Base-by-base conservation (phyloP, 768 basidiomycete species). In the Piloderma croceum region DNA sequence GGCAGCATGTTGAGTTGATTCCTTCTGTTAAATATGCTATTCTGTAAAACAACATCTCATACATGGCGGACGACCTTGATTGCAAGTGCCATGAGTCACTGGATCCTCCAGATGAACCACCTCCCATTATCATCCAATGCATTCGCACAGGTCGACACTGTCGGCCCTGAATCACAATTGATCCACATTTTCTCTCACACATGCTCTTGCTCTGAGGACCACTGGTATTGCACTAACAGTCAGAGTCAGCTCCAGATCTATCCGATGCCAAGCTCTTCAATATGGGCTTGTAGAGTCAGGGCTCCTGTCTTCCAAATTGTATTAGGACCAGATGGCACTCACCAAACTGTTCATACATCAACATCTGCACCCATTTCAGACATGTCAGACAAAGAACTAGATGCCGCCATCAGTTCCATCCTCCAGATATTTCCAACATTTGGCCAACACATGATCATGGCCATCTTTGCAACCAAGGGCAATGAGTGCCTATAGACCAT, bases 261-360 rank as follows among this genome's bases (percentile, higher is more conserved):
- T 63, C n/a, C 50, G 49, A 2, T 46, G 56, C 17, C 46, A 55
- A 5, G 54, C 54, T 3, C 37, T 62, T 5, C 57, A 62, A 7
- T 46, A 42, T 29, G 53, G 53, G 2, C 38, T 62, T 7, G 54
- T 44, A 2, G 29, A 52, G 23, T 51, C 59, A 20, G 43, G 46
- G 0, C 36, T 20, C 0, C 54, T 59, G n/a, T 53, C 56, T 0
- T 54, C 46, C 35, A 31, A 33, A 6, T 36, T 44, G 3, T 29
- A 35, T n/a, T 20, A 38, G 9, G 40, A 53, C 18, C 33, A 45
- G 45, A 47, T 40, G 57, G 57, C 9, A 46, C 49, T 34, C 3
- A 15, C 25, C 15, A 21, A 34, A 5, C 44, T 41, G 2, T 39
- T 38, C n/a, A 53, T 32, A 31, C 31, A 1, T 46, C 52, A 2